Evolutionary conservation across 1,139 yeast species (phyloP), one percentile per base, ranked within the genome.

Genomic region (Suhomyces bokatorum): DNA sequence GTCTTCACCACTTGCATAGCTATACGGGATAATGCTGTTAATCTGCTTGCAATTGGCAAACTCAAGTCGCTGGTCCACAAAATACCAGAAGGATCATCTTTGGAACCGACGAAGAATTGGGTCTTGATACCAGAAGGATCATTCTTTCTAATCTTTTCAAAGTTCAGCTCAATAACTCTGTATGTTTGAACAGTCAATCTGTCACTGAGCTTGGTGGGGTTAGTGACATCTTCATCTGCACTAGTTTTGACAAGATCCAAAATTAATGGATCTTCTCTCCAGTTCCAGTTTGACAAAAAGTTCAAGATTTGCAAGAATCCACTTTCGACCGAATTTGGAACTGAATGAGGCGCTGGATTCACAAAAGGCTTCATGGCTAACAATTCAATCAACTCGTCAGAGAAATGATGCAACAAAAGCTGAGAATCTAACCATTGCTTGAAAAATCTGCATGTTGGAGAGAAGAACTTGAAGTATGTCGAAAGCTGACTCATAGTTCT

Each of bases 201-300:
- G 51, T 87, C 93, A 30, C 87, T 83, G 32, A 82, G 64, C 49
- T 69, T 66, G 26, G 69, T 59, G 41, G 66, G 70, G 15, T 34
- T 39, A 16, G 45, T 42, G 2, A 45, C 48, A 32, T 44, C 47
- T 20, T 40, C 46, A 36, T 51, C 56, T 13, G 57, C 59, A 24
- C 75, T 75, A 44, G 74, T 73, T 46, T 81, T 83, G 14, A 78
- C 75, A 53, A 88, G 70, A 58, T 91, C 97, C 52, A 93, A 69
- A 45, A 91, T 78, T 51, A 93, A 67, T 1, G 96, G 86, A 39
- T 85, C 90, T 52, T 87, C 95, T 56, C 81, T 84, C 99, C 99
- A 93, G 63, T 93, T 91, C 99, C 99, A 95, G 35, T 69, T 68
- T 13, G 96, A 78, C 37, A 93, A 66, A 57, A 85, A 87, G 42